Conservation (phyloP, 2,329 filamentous ascomycete genomes). For the Fusarium sp. region DNA sequence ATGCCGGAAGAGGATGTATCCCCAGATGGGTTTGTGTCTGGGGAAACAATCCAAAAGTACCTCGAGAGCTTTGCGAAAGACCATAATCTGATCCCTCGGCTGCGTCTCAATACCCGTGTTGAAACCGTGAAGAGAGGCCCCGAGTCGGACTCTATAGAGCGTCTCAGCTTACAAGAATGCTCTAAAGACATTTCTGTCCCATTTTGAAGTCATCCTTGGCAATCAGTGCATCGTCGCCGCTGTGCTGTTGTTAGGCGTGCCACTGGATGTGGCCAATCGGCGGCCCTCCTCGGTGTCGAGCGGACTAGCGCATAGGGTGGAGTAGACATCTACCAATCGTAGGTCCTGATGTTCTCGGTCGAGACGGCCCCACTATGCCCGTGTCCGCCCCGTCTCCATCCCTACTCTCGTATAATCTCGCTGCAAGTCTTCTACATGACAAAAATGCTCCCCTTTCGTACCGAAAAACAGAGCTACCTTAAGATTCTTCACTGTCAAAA, state of each 20-base stretch:
- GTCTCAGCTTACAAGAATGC: not conserved
- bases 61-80: not conserved
- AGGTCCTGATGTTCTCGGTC: accelerated
- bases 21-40: not conserved
- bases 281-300: not conserved
- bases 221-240: not conserved
- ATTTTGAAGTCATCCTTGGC: not conserved
- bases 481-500: accelerated
- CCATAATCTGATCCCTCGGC: not conserved
- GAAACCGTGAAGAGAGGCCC: not conserved
- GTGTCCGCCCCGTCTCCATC: not conserved
- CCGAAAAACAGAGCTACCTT: not conserved
- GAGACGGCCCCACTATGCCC: not conserved
- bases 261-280: not conserved
- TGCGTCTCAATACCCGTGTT: not conserved
- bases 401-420: not conserved
- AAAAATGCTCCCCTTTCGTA: not conserved
- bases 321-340: accelerated
- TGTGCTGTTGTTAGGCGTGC: no score
- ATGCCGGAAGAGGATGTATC: not conserved
- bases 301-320: not conserved
- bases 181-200: not conserved
- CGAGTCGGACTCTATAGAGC: not conserved
- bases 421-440: not conserved
- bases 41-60: not conserved